Evolutionary conservation across 106 monocot genomes (phyloP).

Genomic region (Platanthera guangdongensis): DNA sequence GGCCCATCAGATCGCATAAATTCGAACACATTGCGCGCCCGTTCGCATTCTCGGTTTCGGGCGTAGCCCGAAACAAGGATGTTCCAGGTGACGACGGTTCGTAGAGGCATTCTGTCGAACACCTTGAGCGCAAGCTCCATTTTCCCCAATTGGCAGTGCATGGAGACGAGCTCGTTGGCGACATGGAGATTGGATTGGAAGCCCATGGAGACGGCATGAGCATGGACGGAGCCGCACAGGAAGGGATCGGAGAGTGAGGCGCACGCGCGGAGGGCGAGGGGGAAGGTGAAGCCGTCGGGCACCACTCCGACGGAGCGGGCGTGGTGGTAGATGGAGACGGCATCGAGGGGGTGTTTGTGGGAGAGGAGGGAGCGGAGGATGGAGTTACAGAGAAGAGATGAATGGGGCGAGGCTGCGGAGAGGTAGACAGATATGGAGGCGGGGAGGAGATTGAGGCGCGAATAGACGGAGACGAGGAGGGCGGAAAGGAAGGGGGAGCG

Average conservation of each 20-base stretch:
- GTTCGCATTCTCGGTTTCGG: slow-evolving; percentile 11
- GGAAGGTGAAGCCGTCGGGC: slow-evolving; percentile 55
- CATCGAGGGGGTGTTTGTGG: slow-evolving; percentile 8
- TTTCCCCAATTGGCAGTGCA: slow-evolving; percentile 21
- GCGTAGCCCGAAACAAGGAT: slow-evolving; percentile 38
- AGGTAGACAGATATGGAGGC: slow-evolving; percentile 26
- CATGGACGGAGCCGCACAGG: slow-evolving; percentile 24
- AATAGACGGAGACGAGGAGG: slow-evolving; percentile 36
- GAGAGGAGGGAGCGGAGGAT: slow-evolving; percentile 40
- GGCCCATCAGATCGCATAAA: slow-evolving; percentile 24
- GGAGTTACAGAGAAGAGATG: slow-evolving; percentile 46
- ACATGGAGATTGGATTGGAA: slow-evolving; percentile 41
- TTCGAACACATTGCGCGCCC: slow-evolving; percentile 20
- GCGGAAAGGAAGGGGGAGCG: slow-evolving; percentile 31
- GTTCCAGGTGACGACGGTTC: slow-evolving; percentile 51
- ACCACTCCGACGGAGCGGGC: slow-evolving; percentile 12
- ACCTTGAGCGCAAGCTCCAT: slow-evolving; percentile 25
- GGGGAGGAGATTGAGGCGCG: slow-evolving; percentile 19
- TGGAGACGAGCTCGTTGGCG: slow-evolving; percentile 35
- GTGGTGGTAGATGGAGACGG: slow-evolving; percentile 23
- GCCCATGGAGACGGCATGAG: slow-evolving; percentile 27
- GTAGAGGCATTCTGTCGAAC: slow-evolving; percentile 48
- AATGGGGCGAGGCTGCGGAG: slow-evolving; percentile 3
- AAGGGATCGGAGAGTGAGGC: neutral
- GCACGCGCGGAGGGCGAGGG: slow-evolving; percentile 32